A percentile compares a stretch with the other conserved stretches of the same genome.
phyloP scores from a whole-genome alignment of 306 rosid species.

The Cajanus cajan region DNA sequence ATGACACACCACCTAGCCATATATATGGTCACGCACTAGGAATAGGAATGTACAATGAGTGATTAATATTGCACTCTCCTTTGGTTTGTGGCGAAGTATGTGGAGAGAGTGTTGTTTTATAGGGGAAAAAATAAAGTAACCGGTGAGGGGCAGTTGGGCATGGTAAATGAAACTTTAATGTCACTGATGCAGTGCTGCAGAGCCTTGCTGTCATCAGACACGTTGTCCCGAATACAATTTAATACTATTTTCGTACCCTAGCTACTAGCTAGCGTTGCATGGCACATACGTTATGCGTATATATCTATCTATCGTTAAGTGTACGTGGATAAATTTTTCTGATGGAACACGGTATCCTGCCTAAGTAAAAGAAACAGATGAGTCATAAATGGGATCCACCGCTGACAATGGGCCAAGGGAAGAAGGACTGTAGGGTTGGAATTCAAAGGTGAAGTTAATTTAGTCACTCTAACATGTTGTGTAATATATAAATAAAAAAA shows the following conservation, averaged over 20 bases:
- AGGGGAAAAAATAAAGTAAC: background rate
- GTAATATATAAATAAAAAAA: too few relatives aligned
- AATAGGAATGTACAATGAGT: background rate
- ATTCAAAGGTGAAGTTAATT: too few relatives aligned
- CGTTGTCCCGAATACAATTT: background rate
- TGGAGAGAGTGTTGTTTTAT: background rate
- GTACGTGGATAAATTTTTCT: background rate
- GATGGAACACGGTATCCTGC: background rate
- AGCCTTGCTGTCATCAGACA: constrained; percentile 15
- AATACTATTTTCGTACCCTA: background rate
- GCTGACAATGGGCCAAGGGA: too few relatives aligned
- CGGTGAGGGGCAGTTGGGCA: background rate
- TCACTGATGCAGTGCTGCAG: background rate
- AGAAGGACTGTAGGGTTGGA: too few relatives aligned
- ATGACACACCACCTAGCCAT: constrained; percentile 50
- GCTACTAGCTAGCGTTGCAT: too few relatives aligned
- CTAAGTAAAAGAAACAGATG: background rate
- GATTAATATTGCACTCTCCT: background rate
- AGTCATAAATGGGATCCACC: background rate
- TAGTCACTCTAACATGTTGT: too few relatives aligned
- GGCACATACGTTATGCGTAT: background rate
- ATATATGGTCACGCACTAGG: background rate
- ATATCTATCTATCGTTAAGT: background rate
- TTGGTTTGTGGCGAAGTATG: background rate
- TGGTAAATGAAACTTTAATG: constrained; percentile 21